phyloP scores from a whole-genome alignment of 176 grass and related monocot genomes.

The Neostapfia colusana region DNA sequence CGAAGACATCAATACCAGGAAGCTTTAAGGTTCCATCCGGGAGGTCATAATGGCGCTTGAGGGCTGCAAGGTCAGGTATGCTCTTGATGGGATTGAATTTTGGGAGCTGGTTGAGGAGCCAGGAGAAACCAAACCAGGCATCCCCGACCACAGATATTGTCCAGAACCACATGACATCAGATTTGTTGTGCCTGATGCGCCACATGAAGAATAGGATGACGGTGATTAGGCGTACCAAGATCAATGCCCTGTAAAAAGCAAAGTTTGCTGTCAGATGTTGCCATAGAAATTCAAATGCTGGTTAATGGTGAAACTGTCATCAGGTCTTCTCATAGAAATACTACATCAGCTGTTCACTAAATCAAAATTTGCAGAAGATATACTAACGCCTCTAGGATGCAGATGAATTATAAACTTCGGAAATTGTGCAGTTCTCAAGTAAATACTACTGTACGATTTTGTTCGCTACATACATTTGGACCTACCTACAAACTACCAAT shows the following conservation, averaged over 20 bases:
- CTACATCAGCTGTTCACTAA: not conserved
- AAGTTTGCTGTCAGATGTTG: not conserved
- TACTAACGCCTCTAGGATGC: not conserved
- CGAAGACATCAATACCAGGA: conserved; percentile 33
- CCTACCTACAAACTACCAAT: not conserved
- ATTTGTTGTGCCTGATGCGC: conserved; percentile 34
- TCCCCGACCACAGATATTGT: conserved; percentile 19
- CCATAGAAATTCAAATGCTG: not conserved
- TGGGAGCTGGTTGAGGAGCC: conserved; percentile 35
- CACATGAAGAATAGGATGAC: conserved; percentile 25
- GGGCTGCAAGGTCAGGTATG: conserved; percentile 4
- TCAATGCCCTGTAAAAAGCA: conserved; percentile 14
- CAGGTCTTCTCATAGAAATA: not conserved
- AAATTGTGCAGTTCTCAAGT: not conserved
- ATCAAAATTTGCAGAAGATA: not conserved
- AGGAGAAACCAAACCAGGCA: conserved; percentile 28
- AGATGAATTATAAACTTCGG: not conserved
- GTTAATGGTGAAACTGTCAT: not conserved
- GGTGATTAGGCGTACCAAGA: conserved; percentile 6
- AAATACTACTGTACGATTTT: not conserved
- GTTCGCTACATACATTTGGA: not conserved
- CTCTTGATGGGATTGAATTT: conserved; percentile 30
- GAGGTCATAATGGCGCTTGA: not conserved
- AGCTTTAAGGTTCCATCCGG: not conserved
- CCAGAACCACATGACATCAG: conserved; percentile 36